Percentiles rank a stretch among this genome's conserved stretches.
phyloP scores from a whole-genome alignment of 176 grass and related monocot species.

The Pontederia paniculata region DNA sequence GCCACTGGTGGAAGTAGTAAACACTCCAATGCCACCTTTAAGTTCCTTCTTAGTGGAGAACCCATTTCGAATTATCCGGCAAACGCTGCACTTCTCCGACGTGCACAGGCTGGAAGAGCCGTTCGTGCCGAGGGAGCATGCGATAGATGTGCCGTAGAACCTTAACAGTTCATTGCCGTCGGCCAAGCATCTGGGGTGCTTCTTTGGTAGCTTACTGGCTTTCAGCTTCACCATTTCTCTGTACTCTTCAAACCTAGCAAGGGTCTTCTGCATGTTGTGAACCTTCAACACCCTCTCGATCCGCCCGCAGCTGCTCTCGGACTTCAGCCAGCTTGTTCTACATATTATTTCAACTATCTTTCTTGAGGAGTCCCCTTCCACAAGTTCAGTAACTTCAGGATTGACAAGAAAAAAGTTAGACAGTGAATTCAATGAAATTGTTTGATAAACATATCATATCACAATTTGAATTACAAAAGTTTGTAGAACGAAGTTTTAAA shows the following conservation, averaged over 20 bases:
- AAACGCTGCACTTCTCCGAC: no score
- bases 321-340: conserved; percentile 69
- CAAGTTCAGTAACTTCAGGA: conserved; percentile 65
- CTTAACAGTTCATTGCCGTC: no score
- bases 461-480: not conserved
- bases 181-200: no score
- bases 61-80: no score
- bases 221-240: conserved; percentile 68
- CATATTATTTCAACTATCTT: conserved; percentile 98
- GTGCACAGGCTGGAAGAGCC: no score
- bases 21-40: no score
- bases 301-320: conserved; percentile 64
- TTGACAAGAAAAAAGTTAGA: not conserved
- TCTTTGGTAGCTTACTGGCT: conserved; percentile 32
- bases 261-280: conserved; percentile 83
- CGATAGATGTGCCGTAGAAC: no score
- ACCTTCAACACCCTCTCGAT: conserved; percentile 84
- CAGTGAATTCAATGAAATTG: not conserved
- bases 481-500: not conserved
- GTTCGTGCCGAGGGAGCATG: no score
- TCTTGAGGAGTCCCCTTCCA: conserved; percentile 80
- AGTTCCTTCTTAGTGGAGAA: no score
- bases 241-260: conserved; percentile 79
- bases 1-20: no score
- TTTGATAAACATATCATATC: not conserved